Percentiles rank a stretch among this genome's conserved stretches.
phyloP scores from a whole-genome alignment of 2,329 filamentous ascomycete species.

The Rugonectria rugulosa region DNA sequence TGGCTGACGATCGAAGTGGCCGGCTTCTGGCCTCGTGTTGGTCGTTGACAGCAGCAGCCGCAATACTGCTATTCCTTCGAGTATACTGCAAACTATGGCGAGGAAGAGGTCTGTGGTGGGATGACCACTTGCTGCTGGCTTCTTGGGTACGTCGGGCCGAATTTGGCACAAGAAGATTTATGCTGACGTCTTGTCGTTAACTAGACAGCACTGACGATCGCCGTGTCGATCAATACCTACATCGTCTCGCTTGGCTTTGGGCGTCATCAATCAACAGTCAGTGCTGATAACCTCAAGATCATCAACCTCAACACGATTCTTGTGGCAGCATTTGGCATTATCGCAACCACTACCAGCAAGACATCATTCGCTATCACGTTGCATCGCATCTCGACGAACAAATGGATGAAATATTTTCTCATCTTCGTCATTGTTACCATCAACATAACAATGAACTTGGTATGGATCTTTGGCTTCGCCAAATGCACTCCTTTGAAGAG shows the following conservation, averaged over 20 bases:
- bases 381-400: conserved; percentile 40
- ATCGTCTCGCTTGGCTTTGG: conserved; percentile 43
- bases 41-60: conserved; percentile 36
- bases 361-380: conserved; percentile 49
- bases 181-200: not conserved
- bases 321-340: conserved; percentile 41
- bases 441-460: conserved; percentile 44
- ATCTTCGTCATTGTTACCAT: conserved; percentile 44
- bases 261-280: conserved; percentile 32
- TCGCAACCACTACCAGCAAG: conserved; percentile 47
- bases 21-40: conserved; percentile 42
- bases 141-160: conserved; percentile 43
- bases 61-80: conserved; percentile 40
- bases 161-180: not conserved
- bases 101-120: conserved; percentile 47
- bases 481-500: conserved; percentile 42
- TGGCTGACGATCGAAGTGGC: conserved; percentile 38
- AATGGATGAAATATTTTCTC: conserved; percentile 39
- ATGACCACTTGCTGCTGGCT: conserved; percentile 46
- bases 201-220: conserved; percentile 39
- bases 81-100: conserved; percentile 48
- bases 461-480: conserved; percentile 45
- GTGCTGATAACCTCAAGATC: conserved; percentile 30
- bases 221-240: conserved; percentile 43
- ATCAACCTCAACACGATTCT: conserved; percentile 42